Conservation (phyloP, 1,284 basidiomycete species). For the Peniophora sp. region DNA sequence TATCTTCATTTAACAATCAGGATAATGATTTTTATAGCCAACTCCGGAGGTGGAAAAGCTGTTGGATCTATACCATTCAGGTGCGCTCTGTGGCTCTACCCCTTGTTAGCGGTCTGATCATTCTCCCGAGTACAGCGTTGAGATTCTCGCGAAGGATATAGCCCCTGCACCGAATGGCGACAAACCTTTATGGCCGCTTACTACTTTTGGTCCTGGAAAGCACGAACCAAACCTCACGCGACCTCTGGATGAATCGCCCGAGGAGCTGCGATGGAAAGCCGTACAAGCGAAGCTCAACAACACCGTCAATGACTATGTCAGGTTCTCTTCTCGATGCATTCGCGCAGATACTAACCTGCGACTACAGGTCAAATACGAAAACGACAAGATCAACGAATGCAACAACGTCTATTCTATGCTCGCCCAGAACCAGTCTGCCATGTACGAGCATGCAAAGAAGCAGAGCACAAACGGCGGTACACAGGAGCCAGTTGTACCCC, state of each 20-base stretch:
- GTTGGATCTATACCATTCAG: constrained; percentile 8
- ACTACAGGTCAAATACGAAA: constrained; percentile 48
- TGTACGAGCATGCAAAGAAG: constrained; percentile 44
- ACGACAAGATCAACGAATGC: constrained; percentile 31
- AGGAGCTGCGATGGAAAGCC: constrained; percentile 75
- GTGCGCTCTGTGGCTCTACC: constrained; percentile 9
- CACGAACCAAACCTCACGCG: constrained; percentile 62
- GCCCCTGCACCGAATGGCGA: constrained; percentile 43
- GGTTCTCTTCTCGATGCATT: constrained; percentile 1
- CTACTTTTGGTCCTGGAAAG: constrained; percentile 76
- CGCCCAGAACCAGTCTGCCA: constrained; percentile 33
- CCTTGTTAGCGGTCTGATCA: no score
- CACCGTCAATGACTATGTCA: constrained; percentile 62
- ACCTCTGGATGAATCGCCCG: constrained; percentile 69
- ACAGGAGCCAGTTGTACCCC: constrained; percentile 11
- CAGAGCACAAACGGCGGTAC: constrained; percentile 13
- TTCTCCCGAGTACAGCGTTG: constrained; percentile 37
- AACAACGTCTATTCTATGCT: constrained; percentile 37
- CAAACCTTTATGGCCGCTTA: constrained; percentile 77
- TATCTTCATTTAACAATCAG: constrained; percentile 19
- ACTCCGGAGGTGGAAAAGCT: not conserved
- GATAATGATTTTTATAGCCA: constrained; percentile 8
- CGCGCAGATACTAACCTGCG: constrained; percentile 11
- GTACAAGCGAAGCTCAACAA: constrained; percentile 49
- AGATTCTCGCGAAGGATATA: constrained; percentile 54